Percentiles rank a stretch among this genome's conserved stretches.
These are phyloP conservation scores for Penicillium macrosclerotiorum DNA, from an alignment of 495 filamentous ascomycete species.

Conservation along the genomic window DNA sequence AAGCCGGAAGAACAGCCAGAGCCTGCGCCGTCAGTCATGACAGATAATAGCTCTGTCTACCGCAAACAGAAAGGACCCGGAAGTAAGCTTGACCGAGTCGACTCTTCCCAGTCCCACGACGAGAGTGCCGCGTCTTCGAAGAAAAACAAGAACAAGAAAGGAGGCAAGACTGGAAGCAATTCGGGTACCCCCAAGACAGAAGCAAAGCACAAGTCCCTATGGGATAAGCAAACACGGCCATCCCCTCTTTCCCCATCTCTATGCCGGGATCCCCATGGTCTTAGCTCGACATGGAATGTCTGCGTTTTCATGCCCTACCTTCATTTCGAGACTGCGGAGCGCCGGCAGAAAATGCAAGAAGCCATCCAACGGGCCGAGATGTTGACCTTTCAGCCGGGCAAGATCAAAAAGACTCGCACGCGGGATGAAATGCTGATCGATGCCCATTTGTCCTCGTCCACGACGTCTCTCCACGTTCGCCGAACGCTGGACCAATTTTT, in stretches of 20 bases:
- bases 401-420: slow-evolving; percentile 30
- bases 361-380: slow-evolving; percentile 53
- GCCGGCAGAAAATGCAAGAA: slow-evolving; percentile 57
- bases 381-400: slow-evolving; percentile 21
- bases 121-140: slow-evolving; percentile 26
- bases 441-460: slow-evolving; percentile 54
- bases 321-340: slow-evolving; percentile 61
- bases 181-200: slow-evolving; percentile 35
- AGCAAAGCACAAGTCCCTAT: slow-evolving; percentile 33
- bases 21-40: slow-evolving; percentile 10
- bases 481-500: slow-evolving; percentile 70
- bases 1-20: slow-evolving; percentile 29
- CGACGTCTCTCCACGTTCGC: slow-evolving; percentile 61
- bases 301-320: slow-evolving; percentile 69
- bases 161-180: slow-evolving; percentile 35
- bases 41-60: slow-evolving; percentile 2
- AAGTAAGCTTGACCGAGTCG: slow-evolving; percentile 27
- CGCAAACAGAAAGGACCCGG: slow-evolving; percentile 30
- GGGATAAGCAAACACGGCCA: slow-evolving; percentile 23
- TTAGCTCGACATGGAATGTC: slow-evolving; percentile 42
- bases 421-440: slow-evolving; percentile 64
- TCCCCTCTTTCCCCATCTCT: slow-evolving; percentile 19
- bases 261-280: slow-evolving; percentile 28
- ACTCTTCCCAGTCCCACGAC: slow-evolving; percentile 38
- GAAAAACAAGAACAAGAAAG: slow-evolving; percentile 43